Evolutionary conservation across 2,329 filamentous ascomycete genomes (phyloP).

Genomic region (Diaporthe citri): DNA sequence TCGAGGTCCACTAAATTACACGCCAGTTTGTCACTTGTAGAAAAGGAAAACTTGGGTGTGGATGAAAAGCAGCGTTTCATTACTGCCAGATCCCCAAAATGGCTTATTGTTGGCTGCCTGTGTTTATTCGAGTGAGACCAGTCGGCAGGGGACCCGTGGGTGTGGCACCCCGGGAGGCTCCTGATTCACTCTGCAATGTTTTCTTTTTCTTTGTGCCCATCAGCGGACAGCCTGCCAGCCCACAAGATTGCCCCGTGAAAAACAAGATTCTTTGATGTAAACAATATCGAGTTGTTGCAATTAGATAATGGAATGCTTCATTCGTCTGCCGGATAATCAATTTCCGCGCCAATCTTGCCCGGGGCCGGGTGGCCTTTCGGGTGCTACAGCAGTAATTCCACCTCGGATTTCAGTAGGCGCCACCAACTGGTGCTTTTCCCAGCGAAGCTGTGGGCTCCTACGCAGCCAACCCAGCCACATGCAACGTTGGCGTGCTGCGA

Average conservation of each 20-base stretch:
- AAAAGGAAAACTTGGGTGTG: not conserved
- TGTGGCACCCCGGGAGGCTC: conserved; percentile 12
- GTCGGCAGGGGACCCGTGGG: not conserved
- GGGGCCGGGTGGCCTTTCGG: not conserved
- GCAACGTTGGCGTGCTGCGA: not conserved
- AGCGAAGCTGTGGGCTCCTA: not conserved
- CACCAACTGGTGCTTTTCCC: not conserved
- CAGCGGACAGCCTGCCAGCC: not conserved
- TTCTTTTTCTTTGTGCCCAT: not conserved
- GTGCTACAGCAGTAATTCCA: not conserved
- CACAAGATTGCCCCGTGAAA: not conserved
- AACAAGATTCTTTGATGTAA: not conserved
- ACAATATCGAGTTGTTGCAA: not conserved
- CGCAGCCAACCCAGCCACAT: not conserved
- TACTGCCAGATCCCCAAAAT: not conserved
- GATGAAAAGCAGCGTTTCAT: not conserved
- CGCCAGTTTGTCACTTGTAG: not conserved
- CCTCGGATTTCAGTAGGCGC: not conserved
- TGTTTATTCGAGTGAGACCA: conserved; percentile 30
- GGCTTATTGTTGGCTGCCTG: not conserved
- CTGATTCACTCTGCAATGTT: conserved; percentile 35
- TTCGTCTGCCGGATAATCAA: not conserved
- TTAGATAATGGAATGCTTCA: not conserved
- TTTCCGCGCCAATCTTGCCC: not conserved
- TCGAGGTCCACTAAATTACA: not conserved